Evolutionary conservation across 2,329 filamentous ascomycete genomes (phyloP), one percentile per base, ranked within the genome.

Genomic region (Sporothrix brunneoviolacea): DNA sequence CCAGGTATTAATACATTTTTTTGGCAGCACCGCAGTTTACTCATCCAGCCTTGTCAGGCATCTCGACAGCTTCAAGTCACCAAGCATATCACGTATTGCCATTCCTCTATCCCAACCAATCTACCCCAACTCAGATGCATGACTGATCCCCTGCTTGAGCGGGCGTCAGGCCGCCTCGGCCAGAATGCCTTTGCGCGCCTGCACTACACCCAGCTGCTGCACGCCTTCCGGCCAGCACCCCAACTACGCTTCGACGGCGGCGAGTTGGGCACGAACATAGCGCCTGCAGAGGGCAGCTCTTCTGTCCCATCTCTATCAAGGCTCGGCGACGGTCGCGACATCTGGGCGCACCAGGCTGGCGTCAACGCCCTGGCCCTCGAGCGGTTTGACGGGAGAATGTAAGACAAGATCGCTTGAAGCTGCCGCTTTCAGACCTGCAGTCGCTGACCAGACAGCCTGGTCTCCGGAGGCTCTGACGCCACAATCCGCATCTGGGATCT

Each of bases 401-500:
- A 36, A 21, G 50, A 38, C 15, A 16, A 4, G 7, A n/a, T n/a
- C n/a, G n/a, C n/a, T n/a, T n/a, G n/a, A n/a, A n/a, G n/a, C n/a
- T n/a, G n/a, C n/a, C n/a, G n/a, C n/a, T n/a, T n/a, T n/a, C n/a
- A n/a, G n/a, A n/a, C n/a, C n/a, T n/a, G n/a, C 32, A 32, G 6
- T 4, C 8, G 27, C 44, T 55, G 15, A 54, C 24, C 35, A 4
- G 15, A 9, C 59, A 86, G 87, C 57, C 75, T 96, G 55, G 68
- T 95, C 2, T 95, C 91, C 0, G 91, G 88, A 4, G 90, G 91
- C 27, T 84, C 88, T 4, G 89, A 95, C 62, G 88, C 86, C 9
- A 86, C 86, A 1, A 81, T 96, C 61, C 86, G 83, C 58, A 70
- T 96, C 40, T 96, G 91, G 91, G 84, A 96, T 67, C 77, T 96